These are phyloP conservation scores for Talaromyces marneffei DNA, from an alignment of 2,329 filamentous ascomycete species.

Conservation along the genomic window DNA sequence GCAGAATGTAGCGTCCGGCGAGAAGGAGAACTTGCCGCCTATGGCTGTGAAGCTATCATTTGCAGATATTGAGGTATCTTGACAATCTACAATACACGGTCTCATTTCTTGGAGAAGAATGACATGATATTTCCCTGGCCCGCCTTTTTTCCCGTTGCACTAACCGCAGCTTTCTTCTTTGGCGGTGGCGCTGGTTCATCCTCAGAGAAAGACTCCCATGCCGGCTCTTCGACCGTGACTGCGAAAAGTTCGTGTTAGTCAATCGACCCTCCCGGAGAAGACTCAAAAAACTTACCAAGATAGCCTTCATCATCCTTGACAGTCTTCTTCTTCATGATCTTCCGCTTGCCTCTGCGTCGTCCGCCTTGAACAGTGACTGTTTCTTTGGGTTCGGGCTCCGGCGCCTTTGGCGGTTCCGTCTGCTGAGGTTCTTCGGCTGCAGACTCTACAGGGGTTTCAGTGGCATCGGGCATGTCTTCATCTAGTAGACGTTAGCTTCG, in stretches of 20 bases:
- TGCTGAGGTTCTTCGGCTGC: slow-evolving; percentile 34
- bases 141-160: slow-evolving; percentile 53
- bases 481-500: slow-evolving; percentile 35
- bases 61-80: too few relatives aligned
- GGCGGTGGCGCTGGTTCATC: slow-evolving; percentile 60
- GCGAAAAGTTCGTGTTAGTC: slow-evolving; percentile 7
- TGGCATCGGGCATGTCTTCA: slow-evolving; percentile 55
- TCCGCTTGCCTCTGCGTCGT: slow-evolving; percentile 67
- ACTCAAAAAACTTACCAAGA: slow-evolving; percentile 56
- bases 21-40: neutral
- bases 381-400: slow-evolving; percentile 44
- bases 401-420: slow-evolving; percentile 30
- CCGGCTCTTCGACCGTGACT: slow-evolving; percentile 81
- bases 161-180: slow-evolving; percentile 45
- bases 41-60: neutral
- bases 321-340: slow-evolving; percentile 82
- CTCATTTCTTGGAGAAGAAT: slow-evolving; percentile 77
- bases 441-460: slow-evolving; percentile 26
- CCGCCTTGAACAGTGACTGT: slow-evolving; percentile 55
- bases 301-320: slow-evolving; percentile 85
- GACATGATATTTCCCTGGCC: slow-evolving; percentile 75
- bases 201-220: slow-evolving; percentile 91
- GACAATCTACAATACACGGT: neutral
- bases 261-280: neutral
- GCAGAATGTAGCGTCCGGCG: neutral